Conservation (phyloP, 2,329 filamentous ascomycete genomes). For the Scytalidium sp. region DNA sequence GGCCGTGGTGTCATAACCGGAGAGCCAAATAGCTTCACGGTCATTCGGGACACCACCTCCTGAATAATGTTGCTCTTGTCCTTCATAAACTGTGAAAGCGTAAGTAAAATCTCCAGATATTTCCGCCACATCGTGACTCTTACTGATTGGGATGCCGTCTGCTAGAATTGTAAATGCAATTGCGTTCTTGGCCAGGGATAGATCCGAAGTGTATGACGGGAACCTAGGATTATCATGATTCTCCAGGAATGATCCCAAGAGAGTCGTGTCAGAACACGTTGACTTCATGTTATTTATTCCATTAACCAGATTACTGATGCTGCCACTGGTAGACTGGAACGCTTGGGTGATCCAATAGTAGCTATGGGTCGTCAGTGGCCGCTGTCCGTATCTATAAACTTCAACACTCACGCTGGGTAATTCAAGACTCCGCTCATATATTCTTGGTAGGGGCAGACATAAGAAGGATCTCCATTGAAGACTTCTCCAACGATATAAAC, state of each 20-base stretch:
- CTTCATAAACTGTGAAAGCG: constrained; percentile 39
- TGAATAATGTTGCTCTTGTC: constrained; percentile 49
- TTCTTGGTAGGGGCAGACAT: constrained; percentile 51
- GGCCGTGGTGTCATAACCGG: constrained; percentile 33
- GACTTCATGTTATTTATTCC: constrained; percentile 23
- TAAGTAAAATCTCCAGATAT: background rate
- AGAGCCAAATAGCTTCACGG: constrained; percentile 43
- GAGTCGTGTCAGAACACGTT: constrained; percentile 30
- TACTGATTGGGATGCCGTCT: constrained; percentile 48
- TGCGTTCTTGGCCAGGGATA: constrained; percentile 39
- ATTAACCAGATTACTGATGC: constrained; percentile 25
- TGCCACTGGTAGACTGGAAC: constrained; percentile 23
- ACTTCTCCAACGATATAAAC: constrained; percentile 62
- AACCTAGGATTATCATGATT: constrained; percentile 25
- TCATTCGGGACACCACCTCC: constrained; percentile 36
- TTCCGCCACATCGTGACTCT: background rate
- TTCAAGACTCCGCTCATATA: constrained; percentile 59
- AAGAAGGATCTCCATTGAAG: constrained; percentile 49
- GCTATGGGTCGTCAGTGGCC: constrained; percentile 7
- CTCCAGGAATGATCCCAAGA: constrained; percentile 39
- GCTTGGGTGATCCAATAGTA: constrained; percentile 25
- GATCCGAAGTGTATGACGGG: constrained; percentile 18
- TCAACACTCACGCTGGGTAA: constrained; percentile 46
- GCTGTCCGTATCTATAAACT: background rate
- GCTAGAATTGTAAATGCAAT: constrained; percentile 46